Base-by-base conservation (phyloP, 805 yeast species). In the Grigorovia jiainica region DNA sequence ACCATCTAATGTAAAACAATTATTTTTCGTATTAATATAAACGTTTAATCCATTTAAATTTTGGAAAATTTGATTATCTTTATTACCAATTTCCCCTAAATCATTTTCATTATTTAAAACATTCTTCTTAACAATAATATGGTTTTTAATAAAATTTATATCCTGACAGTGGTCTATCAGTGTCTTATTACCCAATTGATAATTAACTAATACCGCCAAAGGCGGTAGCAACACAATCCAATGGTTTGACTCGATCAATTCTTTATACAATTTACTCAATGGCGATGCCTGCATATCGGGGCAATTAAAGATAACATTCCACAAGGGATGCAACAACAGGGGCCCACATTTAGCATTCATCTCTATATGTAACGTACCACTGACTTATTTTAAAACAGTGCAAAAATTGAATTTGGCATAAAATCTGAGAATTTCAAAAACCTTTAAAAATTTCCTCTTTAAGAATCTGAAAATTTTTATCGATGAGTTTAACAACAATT, bases 211-310 rank as follows among this genome's bases (percentile, higher is more conserved):
- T 2, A 71, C 59, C 21, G 60, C 54, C 1, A 81, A 63, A 5
- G 77, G 75, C 0, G 95, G 95, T 1, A 81, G 77, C n/a, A 84
- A 55, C 11, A 84, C 55, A 2, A 78, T 67, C 54, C 70, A 78
- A 15, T 30, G n/a, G n/a, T 71, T 72, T 16, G 67, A 68, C 31
- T 80, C 75, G 46, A 58, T 61, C 19, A 81, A 52, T 39, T 59
- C 68, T 4, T 60, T 54, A 30, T 77, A 66, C 7, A 75, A 63
- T n/a, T 66, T 67, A 43, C 68, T 71, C 39, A 71, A 61, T 13
- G 78, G 71, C 0, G 71, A 65, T n/a, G 58, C 60, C 6, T 58
- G 45, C 2, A 77, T 76, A 43, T 63, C 66, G 0, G 82, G 80
- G 50, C 81, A 77, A 61, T 81, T 79, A 65, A 83, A 81, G 6